phyloP scores from a whole-genome alignment of 176 grass and related monocot genomes.

The Bolboschoenus planiculmis region DNA sequence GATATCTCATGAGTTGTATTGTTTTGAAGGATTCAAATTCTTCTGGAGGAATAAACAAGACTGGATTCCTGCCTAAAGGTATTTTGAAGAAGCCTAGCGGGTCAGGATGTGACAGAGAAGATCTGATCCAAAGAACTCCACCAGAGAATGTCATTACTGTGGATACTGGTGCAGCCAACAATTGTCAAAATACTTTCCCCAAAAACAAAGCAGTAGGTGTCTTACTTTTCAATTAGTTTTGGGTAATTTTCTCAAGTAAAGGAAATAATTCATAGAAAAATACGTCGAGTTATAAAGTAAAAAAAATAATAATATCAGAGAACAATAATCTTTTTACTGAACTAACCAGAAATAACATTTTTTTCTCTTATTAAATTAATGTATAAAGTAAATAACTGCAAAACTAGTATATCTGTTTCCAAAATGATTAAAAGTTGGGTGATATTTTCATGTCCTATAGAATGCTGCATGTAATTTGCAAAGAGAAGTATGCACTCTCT shows the following conservation, averaged over 20 bases:
- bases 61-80: background rate
- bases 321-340: background rate
- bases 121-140: constrained; percentile 10
- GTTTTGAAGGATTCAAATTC: background rate
- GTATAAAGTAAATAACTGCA: background rate
- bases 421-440: background rate
- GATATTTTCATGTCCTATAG: background rate
- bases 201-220: constrained; percentile 9
- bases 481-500: background rate
- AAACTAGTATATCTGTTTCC: background rate
- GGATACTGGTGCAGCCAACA: background rate
- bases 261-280: background rate
- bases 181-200: background rate
- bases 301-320: background rate
- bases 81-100: constrained; percentile 13
- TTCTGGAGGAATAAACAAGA: background rate
- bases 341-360: background rate
- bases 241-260: background rate
- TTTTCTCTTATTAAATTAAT: background rate
- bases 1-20: background rate
- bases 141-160: background rate
- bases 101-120: background rate
- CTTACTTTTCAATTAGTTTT: background rate
- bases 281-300: background rate
- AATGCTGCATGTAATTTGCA: background rate